Evolutionary conservation across 1,284 basidiomycete genomes (phyloP).

Genomic region (Trichosporon sp.): DNA sequence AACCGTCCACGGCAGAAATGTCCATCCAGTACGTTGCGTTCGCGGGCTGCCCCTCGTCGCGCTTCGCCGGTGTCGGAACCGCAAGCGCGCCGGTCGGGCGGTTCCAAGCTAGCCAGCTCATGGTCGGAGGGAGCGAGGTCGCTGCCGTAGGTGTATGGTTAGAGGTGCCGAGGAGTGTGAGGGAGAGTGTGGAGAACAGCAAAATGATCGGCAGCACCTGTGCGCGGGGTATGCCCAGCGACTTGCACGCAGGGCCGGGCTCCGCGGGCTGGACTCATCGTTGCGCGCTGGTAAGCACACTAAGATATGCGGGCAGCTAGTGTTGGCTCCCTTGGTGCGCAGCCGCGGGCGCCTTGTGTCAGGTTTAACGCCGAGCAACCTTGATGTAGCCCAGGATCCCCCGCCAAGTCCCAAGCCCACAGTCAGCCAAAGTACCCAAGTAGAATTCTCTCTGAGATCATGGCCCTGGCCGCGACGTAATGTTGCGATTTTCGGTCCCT

Average conservation of each 20-base stretch:
- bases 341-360: constrained; percentile 1
- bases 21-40: neutral
- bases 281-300: neutral
- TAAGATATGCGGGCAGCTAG: neutral
- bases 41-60: neutral
- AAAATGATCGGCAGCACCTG: neutral
- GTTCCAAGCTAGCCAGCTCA: neutral
- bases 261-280: neutral
- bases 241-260: neutral
- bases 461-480: neutral
- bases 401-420: too few relatives aligned
- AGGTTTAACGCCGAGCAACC: neutral
- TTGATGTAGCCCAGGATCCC: neutral
- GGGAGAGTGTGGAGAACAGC: neutral
- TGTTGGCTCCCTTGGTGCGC: neutral
- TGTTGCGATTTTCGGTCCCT: neutral
- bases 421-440: too few relatives aligned
- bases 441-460: neutral
- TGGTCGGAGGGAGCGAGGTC: neutral
- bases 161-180: neutral
- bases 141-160: neutral
- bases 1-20: neutral
- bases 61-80: neutral
- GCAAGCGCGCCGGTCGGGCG: neutral
- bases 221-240: neutral